These are phyloP conservation scores for Isochrysis galbana DNA, from an alignment of 78 protist species.

Conservation along the genomic window DNA sequence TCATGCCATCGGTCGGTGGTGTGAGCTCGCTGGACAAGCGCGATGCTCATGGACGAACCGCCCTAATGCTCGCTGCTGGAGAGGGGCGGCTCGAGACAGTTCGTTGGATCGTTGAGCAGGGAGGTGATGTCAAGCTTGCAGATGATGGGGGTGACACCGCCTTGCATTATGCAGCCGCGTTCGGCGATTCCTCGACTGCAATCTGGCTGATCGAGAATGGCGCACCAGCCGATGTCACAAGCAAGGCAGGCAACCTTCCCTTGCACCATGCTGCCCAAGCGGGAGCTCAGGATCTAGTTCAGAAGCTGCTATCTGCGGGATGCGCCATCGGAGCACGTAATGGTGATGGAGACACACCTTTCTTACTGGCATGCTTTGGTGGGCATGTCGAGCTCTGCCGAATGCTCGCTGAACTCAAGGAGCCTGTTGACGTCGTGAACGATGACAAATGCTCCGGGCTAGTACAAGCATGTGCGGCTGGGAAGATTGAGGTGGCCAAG, in stretches of 20 bases:
- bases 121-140: not conserved
- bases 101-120: not conserved
- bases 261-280: not conserved
- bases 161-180: not conserved
- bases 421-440: not conserved
- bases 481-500: not conserved
- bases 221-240: not conserved
- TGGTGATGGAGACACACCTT: not conserved
- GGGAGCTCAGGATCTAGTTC: not conserved
- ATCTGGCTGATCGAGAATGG: not conserved
- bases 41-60: not conserved
- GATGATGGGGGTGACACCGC: not conserved
- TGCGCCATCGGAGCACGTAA: not conserved
- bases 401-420: not conserved
- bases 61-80: not conserved
- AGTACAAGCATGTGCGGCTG: not conserved
- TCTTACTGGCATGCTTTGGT: not conserved
- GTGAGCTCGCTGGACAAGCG: not conserved
- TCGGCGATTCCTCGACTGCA: not conserved
- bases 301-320: not conserved
- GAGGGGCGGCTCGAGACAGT: not conserved
- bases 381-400: not conserved
- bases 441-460: not conserved
- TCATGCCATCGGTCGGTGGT: too few species aligned
- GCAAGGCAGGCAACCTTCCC: not conserved